Evolutionary conservation across 2,329 filamentous ascomycete species (phyloP).

Genomic region (Lecanicillium sp.): DNA sequence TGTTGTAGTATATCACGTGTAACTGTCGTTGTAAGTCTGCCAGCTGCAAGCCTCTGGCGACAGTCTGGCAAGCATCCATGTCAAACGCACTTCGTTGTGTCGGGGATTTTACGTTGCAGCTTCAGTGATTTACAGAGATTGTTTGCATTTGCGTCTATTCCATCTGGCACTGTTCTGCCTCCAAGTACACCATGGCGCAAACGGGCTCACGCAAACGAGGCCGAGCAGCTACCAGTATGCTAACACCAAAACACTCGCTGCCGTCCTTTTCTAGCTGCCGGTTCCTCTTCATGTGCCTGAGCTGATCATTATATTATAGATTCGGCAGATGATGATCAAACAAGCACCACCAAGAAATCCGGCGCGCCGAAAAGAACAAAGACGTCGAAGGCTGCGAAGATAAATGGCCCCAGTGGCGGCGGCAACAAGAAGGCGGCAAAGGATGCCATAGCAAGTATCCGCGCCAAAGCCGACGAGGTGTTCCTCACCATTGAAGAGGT

Average conservation of each 20-base stretch:
- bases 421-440: conserved; percentile 1
- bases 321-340: background rate
- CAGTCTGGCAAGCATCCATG: too few species aligned
- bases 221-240: conserved; percentile 2
- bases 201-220: conserved; percentile 10
- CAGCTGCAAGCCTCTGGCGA: too few species aligned
- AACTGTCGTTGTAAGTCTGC: too few species aligned
- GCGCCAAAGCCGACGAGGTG: conserved; percentile 1
- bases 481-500: background rate
- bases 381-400: background rate
- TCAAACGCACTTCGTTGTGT: background rate
- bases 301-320: background rate
- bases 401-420: background rate
- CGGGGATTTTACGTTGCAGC: too few species aligned
- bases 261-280: background rate
- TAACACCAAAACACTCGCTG: background rate
- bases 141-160: background rate
- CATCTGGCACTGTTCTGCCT: too few species aligned
- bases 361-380: background rate
- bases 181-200: conserved; percentile 12
- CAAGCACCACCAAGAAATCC: background rate
- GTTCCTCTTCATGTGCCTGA: too few species aligned
- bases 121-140: too few species aligned
- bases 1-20: too few species aligned
- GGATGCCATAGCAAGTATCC: background rate